These are phyloP conservation scores for Kwoniella sp. DNA, from an alignment of 768 basidiomycete species.

Conservation along the genomic window DNA sequence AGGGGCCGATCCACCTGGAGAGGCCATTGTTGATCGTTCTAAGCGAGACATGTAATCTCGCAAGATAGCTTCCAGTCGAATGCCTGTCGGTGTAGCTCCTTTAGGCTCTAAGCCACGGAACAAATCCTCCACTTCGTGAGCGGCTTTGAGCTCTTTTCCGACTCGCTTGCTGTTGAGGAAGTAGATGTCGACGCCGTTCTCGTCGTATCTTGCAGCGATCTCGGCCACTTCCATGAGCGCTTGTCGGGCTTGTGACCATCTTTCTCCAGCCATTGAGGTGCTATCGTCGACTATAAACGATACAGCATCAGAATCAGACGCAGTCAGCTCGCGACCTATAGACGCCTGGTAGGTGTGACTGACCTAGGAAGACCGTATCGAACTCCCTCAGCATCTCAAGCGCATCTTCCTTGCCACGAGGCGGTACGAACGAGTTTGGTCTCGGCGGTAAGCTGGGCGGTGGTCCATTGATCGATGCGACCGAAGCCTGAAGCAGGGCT, in stretches of 20 bases:
- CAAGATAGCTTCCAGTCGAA: constrained; percentile 44
- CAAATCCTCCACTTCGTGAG: constrained; percentile 48
- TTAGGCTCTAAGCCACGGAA: constrained; percentile 46
- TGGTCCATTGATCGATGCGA: constrained; percentile 2
- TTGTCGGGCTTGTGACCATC: constrained; percentile 43
- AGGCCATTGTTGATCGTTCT: constrained; percentile 25
- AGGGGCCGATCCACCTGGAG: background rate
- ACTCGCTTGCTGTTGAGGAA: constrained; percentile 50
- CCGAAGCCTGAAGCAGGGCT: background rate
- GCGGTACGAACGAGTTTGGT: constrained; percentile 14
- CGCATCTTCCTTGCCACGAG: constrained; percentile 37
- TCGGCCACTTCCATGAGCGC: constrained; percentile 49
- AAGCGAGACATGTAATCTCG: constrained; percentile 48
- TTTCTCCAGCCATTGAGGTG: constrained; percentile 48
- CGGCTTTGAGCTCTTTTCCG: constrained; percentile 43
- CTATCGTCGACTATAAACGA: constrained; percentile 32
- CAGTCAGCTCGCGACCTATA: no score
- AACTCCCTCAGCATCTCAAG: constrained; percentile 42
- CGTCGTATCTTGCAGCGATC: constrained; percentile 41
- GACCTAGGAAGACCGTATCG: constrained; percentile 49
- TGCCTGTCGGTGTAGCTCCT: constrained; percentile 49
- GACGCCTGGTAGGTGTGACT: background rate
- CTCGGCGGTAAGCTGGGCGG: constrained; percentile 12
- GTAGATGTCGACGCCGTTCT: constrained; percentile 50
- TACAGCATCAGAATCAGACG: constrained; percentile 10